Evolutionary conservation across 768 basidiomycete species (phyloP).

Genomic region (Tubosaeta sp.): DNA sequence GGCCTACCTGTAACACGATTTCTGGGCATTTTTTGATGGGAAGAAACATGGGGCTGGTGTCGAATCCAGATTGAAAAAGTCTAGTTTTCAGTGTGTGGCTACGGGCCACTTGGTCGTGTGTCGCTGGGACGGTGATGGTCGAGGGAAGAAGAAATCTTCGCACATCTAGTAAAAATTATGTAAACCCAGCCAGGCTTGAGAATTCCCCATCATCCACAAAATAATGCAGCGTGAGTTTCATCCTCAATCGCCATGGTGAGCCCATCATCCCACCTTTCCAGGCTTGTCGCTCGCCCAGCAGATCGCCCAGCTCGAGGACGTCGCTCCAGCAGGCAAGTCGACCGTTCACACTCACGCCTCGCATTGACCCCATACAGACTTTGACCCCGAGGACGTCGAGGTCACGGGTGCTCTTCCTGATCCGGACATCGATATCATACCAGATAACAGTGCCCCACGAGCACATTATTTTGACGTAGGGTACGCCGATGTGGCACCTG

Average conservation of each 20-base stretch:
- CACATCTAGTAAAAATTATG: slow-evolving; percentile 30
- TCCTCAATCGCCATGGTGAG: background rate
- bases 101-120: slow-evolving; percentile 26
- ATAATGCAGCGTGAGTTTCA: slow-evolving; percentile 28
- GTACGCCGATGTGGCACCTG: slow-evolving; percentile 38
- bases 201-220: background rate
- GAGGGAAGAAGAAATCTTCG: slow-evolving; percentile 21
- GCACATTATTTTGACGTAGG: slow-evolving; percentile 87
- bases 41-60: slow-evolving; percentile 35
- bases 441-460: slow-evolving; percentile 39
- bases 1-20: slow-evolving; percentile 33
- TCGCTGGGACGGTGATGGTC: slow-evolving; percentile 34
- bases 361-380: slow-evolving; percentile 40
- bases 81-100: slow-evolving; percentile 24
- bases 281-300: slow-evolving; percentile 72
- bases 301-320: slow-evolving; percentile 72
- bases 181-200: slow-evolving; percentile 18
- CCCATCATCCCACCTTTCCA: slow-evolving; percentile 14
- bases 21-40: slow-evolving; percentile 33
- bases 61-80: slow-evolving; percentile 34
- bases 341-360: slow-evolving; percentile 1
- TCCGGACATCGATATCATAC: slow-evolving; percentile 27
- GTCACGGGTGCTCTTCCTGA: slow-evolving; percentile 40
- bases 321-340: slow-evolving; percentile 60
- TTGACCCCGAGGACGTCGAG: slow-evolving; percentile 69